Base-by-base conservation (phyloP, 345 rosid species). In the Hypericum androsaemum region DNA sequence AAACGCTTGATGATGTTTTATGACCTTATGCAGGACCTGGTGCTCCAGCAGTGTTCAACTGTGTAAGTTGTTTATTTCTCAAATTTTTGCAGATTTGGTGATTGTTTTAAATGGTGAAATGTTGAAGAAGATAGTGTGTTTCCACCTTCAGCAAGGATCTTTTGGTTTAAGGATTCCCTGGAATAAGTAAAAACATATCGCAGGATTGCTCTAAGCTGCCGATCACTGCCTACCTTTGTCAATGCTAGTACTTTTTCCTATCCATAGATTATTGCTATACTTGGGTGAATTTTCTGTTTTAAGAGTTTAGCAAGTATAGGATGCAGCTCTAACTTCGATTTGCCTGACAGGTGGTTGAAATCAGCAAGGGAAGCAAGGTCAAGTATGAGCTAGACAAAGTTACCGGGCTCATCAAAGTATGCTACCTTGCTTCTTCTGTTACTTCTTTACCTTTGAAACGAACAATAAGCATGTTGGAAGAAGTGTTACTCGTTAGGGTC, bases 381-480 rank as follows among this genome's bases (percentile, higher is more conserved):
- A 88, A 94, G 79, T 94, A 94, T 37, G 97, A 94, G 71, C 88
- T 94, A 5, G 97, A 94, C 89, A 94, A 94, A 74, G 48, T 22
- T 37, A 81, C 64, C 56, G 99, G 97, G 57, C 99, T 94, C 54
- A 94, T 94, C 43, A 88, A 86, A 71, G 95, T 94, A 71, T 17
- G 53, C 32, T 22, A 22, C 4, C 32, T 22, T 22, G 32, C 32
- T 43, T 40, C 54, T 39, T 66, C 50, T 28, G 53, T 40, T 35
- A 52, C 48, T 10, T 46, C 5, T 8, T 12, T 12, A 6, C 15
- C 47, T 6, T 12, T 44, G 7, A 46, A 13, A 17, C 22, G 4
- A 6, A 46, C 28, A 32, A 13, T 46, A n/a, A 46, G 32, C 32
- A 22, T 22, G 32, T 22, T 22, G 32, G 2, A 22, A 22, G 2